phyloP scores from a whole-genome alignment of 352 stramenopile genomes.

The Pythium dissotocum region DNA sequence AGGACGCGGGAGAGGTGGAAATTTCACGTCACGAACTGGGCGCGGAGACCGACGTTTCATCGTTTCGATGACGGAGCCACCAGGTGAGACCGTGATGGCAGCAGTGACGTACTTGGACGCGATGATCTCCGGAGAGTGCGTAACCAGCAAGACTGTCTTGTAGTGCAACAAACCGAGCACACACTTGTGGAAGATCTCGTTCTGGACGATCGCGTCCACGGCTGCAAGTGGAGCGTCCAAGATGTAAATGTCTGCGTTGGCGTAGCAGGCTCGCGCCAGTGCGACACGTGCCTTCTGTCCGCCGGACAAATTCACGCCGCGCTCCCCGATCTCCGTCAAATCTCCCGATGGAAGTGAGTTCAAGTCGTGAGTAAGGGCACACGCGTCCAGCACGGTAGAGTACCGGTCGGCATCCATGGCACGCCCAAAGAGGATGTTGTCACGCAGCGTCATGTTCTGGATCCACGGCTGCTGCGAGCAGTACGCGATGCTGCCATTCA shows the following conservation, averaged over 20 bases:
- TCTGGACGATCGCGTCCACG: slow-evolving; percentile 91
- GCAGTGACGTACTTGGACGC: slow-evolving; percentile 3
- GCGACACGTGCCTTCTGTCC: slow-evolving; percentile 53
- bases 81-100: neutral
- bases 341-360: slow-evolving; percentile 61
- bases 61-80: slow-evolving; percentile 31
- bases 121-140: slow-evolving; percentile 19
- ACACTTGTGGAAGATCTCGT: slow-evolving; percentile 68
- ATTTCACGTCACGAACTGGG: slow-evolving; percentile 23
- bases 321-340: slow-evolving; percentile 53
- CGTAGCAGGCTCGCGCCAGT: slow-evolving; percentile 57
- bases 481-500: slow-evolving; percentile 32
- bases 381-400: slow-evolving; percentile 45
- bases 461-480: slow-evolving; percentile 78
- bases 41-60: slow-evolving; percentile 59
- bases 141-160: slow-evolving; percentile 20
- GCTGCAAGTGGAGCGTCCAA: slow-evolving; percentile 89
- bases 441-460: slow-evolving; percentile 47
- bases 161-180: slow-evolving; percentile 13
- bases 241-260: slow-evolving; percentile 58
- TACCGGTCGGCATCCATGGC: slow-evolving; percentile 40
- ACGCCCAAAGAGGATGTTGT: slow-evolving; percentile 91
- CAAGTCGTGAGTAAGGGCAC: slow-evolving; percentile 45
- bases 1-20: neutral
- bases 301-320: slow-evolving; percentile 54